Evolutionary conservation across 2,329 filamentous ascomycete genomes (phyloP).

Genomic region (Colletotrichum sp.): DNA sequence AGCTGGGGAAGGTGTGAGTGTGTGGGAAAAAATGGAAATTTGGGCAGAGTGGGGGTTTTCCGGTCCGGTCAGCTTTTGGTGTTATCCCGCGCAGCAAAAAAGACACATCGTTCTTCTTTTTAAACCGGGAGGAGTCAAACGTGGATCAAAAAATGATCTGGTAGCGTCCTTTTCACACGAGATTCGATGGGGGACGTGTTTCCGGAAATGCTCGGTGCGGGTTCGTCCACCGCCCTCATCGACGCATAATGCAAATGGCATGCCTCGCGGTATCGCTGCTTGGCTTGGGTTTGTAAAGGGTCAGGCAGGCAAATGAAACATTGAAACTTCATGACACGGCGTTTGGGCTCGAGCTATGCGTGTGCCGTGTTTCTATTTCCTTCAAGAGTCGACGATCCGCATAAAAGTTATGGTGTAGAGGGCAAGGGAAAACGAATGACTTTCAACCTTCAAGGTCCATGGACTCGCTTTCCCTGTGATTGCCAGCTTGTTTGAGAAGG

Average conservation of each 20-base stretch:
- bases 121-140: slow-evolving; percentile 21
- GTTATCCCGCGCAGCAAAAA: slow-evolving; percentile 15
- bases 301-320: slow-evolving; percentile 58
- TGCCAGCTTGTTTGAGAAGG: background rate
- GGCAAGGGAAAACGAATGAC: background rate
- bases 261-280: slow-evolving; percentile 38
- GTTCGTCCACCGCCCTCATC: slow-evolving; percentile 26
- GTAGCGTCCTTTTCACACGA: slow-evolving; percentile 26
- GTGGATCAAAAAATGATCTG: slow-evolving; percentile 38
- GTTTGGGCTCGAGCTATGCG: slow-evolving; percentile 20
- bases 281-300: slow-evolving; percentile 52
- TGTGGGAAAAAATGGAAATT: background rate
- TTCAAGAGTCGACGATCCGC: background rate
- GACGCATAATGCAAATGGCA: slow-evolving; percentile 54
- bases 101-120: slow-evolving; percentile 11
- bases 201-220: background rate
- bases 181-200: background rate
- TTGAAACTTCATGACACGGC: slow-evolving; percentile 41
- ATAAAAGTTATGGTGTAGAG: background rate
- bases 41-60: slow-evolving; percentile 17
- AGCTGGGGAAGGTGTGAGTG: background rate
- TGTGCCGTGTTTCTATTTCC: slow-evolving; percentile 15
- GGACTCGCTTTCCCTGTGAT: background rate
- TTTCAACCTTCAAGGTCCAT: background rate
- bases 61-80: slow-evolving; percentile 19